Percentiles rank a stretch among this genome's conserved stretches.
Conservation (phyloP, 768 basidiomycete genomes). For the Leccinum subtestaceum region DNA sequence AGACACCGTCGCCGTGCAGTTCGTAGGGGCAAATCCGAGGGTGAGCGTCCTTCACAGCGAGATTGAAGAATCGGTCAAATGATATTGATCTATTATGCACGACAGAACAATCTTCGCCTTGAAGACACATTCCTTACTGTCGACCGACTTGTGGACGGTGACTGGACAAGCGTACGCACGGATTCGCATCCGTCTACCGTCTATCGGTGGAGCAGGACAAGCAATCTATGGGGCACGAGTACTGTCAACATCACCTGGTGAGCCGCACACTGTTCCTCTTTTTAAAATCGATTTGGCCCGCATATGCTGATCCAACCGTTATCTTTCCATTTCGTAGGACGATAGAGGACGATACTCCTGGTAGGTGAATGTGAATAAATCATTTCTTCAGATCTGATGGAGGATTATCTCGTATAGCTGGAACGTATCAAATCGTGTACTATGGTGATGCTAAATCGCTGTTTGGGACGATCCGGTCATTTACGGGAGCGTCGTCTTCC, state of each 20-base stretch:
- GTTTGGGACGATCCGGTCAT: conserved; percentile 59
- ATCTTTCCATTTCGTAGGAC: conserved; percentile 39
- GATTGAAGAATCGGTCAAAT: neutral
- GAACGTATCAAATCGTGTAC: conserved; percentile 69
- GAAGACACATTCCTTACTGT: conserved; percentile 72
- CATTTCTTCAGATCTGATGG: neutral
- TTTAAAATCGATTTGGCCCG: conserved; percentile 6
- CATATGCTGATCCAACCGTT: neutral
- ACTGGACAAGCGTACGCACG: conserved; percentile 59
- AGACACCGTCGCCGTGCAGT: conserved; percentile 57
- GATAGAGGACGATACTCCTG: conserved; percentile 54
- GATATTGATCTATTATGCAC: neutral
- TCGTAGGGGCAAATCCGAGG: conserved; percentile 77
- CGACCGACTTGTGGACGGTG: conserved; percentile 46
- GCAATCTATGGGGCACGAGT: conserved; percentile 26
- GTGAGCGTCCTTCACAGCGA: conserved; percentile 36
- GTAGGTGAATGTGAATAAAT: conserved; percentile 3
- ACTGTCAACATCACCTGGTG: no score
- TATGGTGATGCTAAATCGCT: conserved; percentile 75
- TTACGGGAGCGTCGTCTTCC: conserved; percentile 57
- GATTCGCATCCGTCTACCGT: conserved; percentile 80
- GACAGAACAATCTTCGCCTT: conserved; percentile 72
- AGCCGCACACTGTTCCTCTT: conserved; percentile 1
- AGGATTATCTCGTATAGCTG: conserved; percentile 38
- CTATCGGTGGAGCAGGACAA: conserved; percentile 62